Percentiles rank a stretch among this genome's conserved stretches.
Conservation (phyloP, 495 filamentous ascomycete genomes). For the Neurospora hispaniola region DNA sequence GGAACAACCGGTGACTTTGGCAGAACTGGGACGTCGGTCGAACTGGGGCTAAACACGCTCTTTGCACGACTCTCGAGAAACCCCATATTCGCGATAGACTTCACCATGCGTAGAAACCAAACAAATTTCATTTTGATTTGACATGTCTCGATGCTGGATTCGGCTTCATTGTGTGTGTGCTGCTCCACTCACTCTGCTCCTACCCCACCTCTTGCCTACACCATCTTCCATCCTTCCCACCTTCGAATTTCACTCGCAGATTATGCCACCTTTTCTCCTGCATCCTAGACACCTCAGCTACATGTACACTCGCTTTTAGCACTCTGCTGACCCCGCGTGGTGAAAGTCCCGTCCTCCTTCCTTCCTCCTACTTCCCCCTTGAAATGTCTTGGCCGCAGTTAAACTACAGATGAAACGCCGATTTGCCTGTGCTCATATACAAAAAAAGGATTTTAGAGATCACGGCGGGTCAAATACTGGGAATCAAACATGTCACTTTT, state of each 20-base stretch:
- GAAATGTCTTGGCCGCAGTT: background rate
- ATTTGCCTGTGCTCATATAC: background rate
- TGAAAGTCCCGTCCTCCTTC: background rate
- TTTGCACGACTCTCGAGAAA: background rate
- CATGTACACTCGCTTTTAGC: background rate
- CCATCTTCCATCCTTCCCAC: background rate
- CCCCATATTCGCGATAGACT: background rate
- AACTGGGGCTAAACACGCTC: background rate
- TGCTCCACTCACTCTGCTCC: background rate
- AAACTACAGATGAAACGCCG: background rate
- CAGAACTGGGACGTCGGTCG: background rate
- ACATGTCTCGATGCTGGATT: background rate
- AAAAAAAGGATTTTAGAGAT: background rate
- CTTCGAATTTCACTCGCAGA: rapidly evolving
- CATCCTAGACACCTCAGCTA: background rate
- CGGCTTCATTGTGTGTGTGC: background rate
- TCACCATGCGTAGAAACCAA: no score
- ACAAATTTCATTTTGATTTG: background rate
- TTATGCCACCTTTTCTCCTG: background rate
- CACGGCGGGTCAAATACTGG: rapidly evolving
- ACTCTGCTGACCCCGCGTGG: background rate
- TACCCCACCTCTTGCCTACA: background rate
- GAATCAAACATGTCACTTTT: background rate
- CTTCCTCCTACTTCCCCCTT: background rate
- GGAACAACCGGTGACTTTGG: background rate